Evolutionary conservation across 805 yeast species (phyloP).

Genomic region (Cyberlindnera xishuangbannaensis): DNA sequence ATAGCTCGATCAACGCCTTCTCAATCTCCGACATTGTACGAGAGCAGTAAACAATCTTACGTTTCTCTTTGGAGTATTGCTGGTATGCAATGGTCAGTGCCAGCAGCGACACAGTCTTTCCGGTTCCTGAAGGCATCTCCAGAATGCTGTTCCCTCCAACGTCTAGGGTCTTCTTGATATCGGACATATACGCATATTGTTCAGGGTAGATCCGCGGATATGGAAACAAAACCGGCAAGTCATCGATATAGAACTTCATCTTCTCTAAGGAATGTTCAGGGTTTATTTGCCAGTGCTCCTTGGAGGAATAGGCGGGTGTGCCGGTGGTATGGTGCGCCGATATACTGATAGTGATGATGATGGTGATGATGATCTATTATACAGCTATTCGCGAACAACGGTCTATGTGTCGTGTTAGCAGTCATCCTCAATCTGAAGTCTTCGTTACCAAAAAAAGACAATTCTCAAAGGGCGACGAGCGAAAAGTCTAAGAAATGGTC

Average conservation of each 20-base stretch:
- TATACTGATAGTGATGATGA: too few relatives aligned
- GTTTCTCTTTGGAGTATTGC: slow-evolving; percentile 87
- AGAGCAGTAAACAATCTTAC: slow-evolving; percentile 93
- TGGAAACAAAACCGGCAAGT: slow-evolving; percentile 91
- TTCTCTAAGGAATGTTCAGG: too few relatives aligned
- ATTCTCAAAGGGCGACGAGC: too few relatives aligned
- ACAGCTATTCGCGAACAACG: too few relatives aligned
- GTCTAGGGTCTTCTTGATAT: slow-evolving; percentile 86
- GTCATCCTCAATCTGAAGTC: too few relatives aligned
- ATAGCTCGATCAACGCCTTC: slow-evolving; percentile 89
- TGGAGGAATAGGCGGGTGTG: too few relatives aligned
- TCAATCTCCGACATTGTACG: slow-evolving; percentile 99
- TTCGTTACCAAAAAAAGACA: too few relatives aligned
- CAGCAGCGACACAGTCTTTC: slow-evolving; percentile 88
- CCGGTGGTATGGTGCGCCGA: too few relatives aligned
- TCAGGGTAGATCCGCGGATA: slow-evolving; percentile 97
- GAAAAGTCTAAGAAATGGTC: too few relatives aligned
- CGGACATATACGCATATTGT: slow-evolving; percentile 97
- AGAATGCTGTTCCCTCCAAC: slow-evolving; percentile 94
- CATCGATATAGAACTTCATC: slow-evolving; percentile 76
- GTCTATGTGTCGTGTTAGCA: too few relatives aligned
- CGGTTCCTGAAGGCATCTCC: slow-evolving; percentile 99
- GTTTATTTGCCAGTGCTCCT: too few relatives aligned
- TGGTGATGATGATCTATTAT: too few relatives aligned
- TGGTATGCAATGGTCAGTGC: slow-evolving; percentile 95